Base-by-base conservation (phyloP, 352 stramenopile genomes). In the Hyaloperonospora arabidopsidis region DNA sequence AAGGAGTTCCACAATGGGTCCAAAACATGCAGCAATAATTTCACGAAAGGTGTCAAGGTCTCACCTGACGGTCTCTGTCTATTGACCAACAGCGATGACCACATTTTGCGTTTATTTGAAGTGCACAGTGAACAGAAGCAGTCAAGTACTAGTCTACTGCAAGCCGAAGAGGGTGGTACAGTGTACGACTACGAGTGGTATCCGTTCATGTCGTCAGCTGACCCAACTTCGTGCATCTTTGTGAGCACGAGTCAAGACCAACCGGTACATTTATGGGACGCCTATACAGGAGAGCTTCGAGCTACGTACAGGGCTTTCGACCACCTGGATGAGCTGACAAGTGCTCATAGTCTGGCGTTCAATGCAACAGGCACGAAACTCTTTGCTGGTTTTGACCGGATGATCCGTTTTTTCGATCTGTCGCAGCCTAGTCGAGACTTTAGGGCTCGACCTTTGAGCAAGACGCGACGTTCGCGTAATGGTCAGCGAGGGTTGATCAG, bases 231-330 rank as follows among this genome's bases (percentile, higher is more conserved):
- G 21, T 95, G 87, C 59, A 82, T 89, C 58, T 96, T 96, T 65
- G 65, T 90, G 45, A 86, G 64, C 59, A 92, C 85, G 23, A 87
- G 76, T 65, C 80, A 80, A 51, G 86, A 94, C 59, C 84, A 93
- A 22, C 89, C 89, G 2, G 69, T 96, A 45, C 87, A 96, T 69
- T 76, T 97, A 64, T 97, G 87, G 87, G 87, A 96, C 61, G 89
- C 89, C 29, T 96, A 91, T 63, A 95, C 68, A 0, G 89, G 89
- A 11, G 60, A 58, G 17, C 65, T 96, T 4, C 82, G 89, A 22
- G 84, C 81, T 14, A 87, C 78, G 34, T 96, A 95, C 63, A 66
- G 76, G 46, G 74, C 73, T 19, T 92, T 83, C 57, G 82, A 96
- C 61, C 81, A 94, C 54, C 50, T 95, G 55, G 87, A 96, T 59